Percentiles rank a stretch among this genome's conserved stretches.
Evolutionary conservation across 1,139 yeast species (phyloP).

Genomic region (Kodamaea plutei): DNA sequence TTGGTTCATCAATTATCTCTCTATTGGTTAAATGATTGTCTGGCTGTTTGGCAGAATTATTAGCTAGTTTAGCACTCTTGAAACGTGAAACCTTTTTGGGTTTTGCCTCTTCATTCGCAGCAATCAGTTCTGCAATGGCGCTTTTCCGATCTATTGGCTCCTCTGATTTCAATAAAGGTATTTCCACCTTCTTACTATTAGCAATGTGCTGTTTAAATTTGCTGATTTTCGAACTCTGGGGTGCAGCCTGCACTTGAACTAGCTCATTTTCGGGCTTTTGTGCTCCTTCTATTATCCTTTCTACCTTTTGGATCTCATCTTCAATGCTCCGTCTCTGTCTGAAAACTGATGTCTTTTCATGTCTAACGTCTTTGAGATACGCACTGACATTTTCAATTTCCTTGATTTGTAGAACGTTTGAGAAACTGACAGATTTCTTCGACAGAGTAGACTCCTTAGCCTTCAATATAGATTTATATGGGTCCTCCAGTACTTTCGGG

Average conservation of each 20-base stretch:
- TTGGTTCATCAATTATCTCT: too few relatives aligned
- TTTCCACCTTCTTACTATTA: constrained; percentile 3
- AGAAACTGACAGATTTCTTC: constrained; percentile 51
- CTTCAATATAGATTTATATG: constrained; percentile 1
- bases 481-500: constrained; percentile 1
- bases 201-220: constrained; percentile 4
- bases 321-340: constrained; percentile 17
- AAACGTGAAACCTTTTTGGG: constrained; percentile 22
- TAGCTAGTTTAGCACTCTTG: constrained; percentile 17
- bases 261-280: too few relatives aligned
- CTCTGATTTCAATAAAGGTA: constrained; percentile 2
- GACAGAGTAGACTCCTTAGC: background rate
- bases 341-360: constrained; percentile 20
- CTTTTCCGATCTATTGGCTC: constrained; percentile 14
- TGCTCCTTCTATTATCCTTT: background rate
- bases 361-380: constrained; percentile 34
- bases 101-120: constrained; percentile 4
- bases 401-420: constrained; percentile 49
- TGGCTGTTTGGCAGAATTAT: too few relatives aligned
- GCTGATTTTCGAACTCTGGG: constrained; percentile 3
- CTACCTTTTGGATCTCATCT: constrained; percentile 6
- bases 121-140: constrained; percentile 23
- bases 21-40: too few relatives aligned
- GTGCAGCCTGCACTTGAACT: too few relatives aligned
- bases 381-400: constrained; percentile 57